phyloP scores from a whole-genome alignment of 2,329 filamentous ascomycete species.

The Sphaerulina vaccinii region DNA sequence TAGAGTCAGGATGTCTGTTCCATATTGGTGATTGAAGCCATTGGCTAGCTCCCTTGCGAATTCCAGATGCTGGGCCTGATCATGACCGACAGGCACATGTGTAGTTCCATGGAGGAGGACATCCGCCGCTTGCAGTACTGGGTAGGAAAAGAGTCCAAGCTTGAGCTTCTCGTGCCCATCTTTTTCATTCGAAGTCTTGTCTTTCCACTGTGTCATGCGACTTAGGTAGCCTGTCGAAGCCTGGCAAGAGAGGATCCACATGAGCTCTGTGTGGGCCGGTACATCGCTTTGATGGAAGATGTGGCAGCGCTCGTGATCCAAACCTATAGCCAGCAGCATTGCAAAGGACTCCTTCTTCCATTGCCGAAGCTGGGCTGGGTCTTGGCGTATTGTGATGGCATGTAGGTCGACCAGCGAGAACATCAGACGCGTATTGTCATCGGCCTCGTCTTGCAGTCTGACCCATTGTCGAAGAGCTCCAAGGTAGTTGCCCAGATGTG shows the following conservation, averaged over 20 bases:
- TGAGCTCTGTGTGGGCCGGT: conserved; percentile 78
- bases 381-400: conserved; percentile 78
- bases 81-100: conserved; percentile 94
- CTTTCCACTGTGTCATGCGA: conserved; percentile 99
- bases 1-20: conserved; percentile 56
- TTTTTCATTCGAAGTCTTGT: conserved; percentile 44
- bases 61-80: conserved; percentile 91
- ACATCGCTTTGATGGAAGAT: conserved; percentile 73
- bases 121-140: conserved; percentile 91
- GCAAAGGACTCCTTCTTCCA: conserved; percentile 75
- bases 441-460: conserved; percentile 66
- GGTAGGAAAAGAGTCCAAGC: conserved; percentile 91
- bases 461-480: conserved; percentile 88
- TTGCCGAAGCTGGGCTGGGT: conserved; percentile 59
- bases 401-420: conserved; percentile 93
- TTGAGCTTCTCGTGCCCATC: conserved; percentile 59
- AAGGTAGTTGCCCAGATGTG: conserved; percentile 92
- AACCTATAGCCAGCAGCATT: conserved; percentile 76
- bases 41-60: conserved; percentile 83
- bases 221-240: conserved; percentile 91
- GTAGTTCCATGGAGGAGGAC: conserved; percentile 86
- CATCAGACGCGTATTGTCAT: conserved; percentile 61
- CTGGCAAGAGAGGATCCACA: conserved; percentile 94
- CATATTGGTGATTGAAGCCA: conserved; percentile 79
- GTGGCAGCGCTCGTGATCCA: conserved; percentile 72